phyloP scores from a whole-genome alignment of 352 stramenopile genomes.

The Sclerospora graminicola region DNA sequence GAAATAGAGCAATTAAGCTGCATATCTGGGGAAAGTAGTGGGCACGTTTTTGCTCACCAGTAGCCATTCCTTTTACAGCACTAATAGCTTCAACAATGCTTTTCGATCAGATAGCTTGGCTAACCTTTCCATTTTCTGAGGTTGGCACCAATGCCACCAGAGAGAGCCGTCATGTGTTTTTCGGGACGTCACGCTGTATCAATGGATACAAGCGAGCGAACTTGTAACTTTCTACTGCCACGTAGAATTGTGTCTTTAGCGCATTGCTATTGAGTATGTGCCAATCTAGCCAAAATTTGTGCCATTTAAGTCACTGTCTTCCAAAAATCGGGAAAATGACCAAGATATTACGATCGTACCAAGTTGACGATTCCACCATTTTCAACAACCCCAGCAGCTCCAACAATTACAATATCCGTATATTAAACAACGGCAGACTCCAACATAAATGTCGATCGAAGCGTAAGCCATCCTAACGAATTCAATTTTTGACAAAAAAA shows the following conservation, averaged over 20 bases:
- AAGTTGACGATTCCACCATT: slow-evolving; percentile 98
- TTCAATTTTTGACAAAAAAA: no score
- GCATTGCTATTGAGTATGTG: slow-evolving; percentile 92
- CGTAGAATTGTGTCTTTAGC: slow-evolving; percentile 96
- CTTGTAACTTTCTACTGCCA: slow-evolving; percentile 97
- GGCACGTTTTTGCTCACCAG: slow-evolving; percentile 46
- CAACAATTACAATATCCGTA: slow-evolving; percentile 96
- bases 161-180: slow-evolving; percentile 45
- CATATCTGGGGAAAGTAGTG: slow-evolving; percentile 72
- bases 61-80: slow-evolving; percentile 52
- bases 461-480: no score
- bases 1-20: slow-evolving; percentile 44
- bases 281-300: slow-evolving; percentile 85
- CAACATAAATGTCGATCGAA: slow-evolving; percentile 92
- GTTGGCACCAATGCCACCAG: slow-evolving; percentile 18
- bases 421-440: slow-evolving; percentile 93
- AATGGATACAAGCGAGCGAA: slow-evolving; percentile 97
- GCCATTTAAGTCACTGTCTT: no score
- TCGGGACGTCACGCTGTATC: slow-evolving; percentile 91
- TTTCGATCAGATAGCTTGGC: slow-evolving; percentile 30
- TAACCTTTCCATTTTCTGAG: slow-evolving; percentile 21
- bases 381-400: slow-evolving; percentile 94
- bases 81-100: slow-evolving; percentile 29
- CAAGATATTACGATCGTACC: slow-evolving; percentile 20
- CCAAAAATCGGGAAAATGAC: no score